Evolutionary conservation across 2,329 filamentous ascomycete genomes (phyloP), one percentile per base, ranked within the genome.

Genomic region (Calcarisporium arbuscula): DNA sequence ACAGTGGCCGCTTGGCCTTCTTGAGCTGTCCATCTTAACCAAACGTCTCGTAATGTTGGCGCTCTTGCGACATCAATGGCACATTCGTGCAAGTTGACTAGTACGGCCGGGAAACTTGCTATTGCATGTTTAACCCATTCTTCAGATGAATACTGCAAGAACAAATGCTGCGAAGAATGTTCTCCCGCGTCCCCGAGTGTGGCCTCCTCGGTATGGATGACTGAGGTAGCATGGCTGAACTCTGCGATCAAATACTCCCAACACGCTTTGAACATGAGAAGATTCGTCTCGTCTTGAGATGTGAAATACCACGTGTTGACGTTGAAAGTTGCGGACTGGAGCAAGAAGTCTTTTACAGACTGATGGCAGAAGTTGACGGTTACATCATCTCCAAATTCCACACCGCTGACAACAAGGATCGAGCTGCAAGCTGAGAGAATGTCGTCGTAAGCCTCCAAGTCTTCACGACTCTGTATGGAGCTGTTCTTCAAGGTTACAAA

Each of bases 301-400:
- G 28, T 25, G 9, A 30, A 23, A 32, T 41, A 41, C 39, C 35
- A 41, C 17, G 8, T 28, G 12, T 12, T 8, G 12, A 12, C 23
- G 22, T 17, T 10, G 12, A 23, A 3, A 8, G 15, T 10, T 10
- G 9, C 26, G 4, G 8, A 9, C 15, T 9, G 10, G n/a, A 41
- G 29, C 11, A 41, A 28, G 19, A 41, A 41, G 28, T 41, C 39
- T 23, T 41, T 38, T 23, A 35, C 32, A 14, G 39, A 38, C 20
- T 41, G 28, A 23, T 41, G 32, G 9, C 32, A 41, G 18, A 41
- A 41, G 32, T 38, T 38, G 26, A 41, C 19, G 17, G 20, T 41
- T 33, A 12, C 23, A n/a, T 39, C 22, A 11, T 26, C 28, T 23
- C 16, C 17, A 25, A n/a, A n/a, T n/a, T n/a, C n/a, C n/a, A n/a